phyloP scores from a whole-genome alignment of 1,284 basidiomycete species.

The Rhodotorula sp. region DNA sequence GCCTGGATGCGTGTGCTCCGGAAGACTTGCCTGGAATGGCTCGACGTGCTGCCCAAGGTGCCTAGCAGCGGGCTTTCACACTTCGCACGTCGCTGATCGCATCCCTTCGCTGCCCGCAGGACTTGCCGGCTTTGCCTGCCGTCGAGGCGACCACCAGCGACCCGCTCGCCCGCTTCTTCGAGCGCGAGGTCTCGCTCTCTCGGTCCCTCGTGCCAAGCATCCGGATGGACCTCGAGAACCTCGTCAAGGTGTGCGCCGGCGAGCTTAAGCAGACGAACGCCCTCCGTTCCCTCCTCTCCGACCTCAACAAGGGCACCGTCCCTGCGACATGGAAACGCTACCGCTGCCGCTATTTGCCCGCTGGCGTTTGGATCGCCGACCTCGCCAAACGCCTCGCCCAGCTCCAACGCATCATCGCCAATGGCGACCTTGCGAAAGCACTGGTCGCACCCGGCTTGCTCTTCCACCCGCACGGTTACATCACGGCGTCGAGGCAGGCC shows the following conservation, averaged over 20 bases:
- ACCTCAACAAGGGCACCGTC: slow-evolving; percentile 80
- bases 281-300: slow-evolving; percentile 77
- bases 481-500: slow-evolving; percentile 88
- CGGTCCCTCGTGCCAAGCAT: slow-evolving; percentile 71
- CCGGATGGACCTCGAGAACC: slow-evolving; percentile 71
- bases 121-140: slow-evolving; percentile 9
- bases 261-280: slow-evolving; percentile 92
- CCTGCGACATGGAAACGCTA: slow-evolving; percentile 83
- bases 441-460: slow-evolving; percentile 79
- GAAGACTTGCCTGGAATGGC: slow-evolving; percentile 78
- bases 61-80: slow-evolving; percentile 41
- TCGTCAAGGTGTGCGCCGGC: slow-evolving; percentile 80
- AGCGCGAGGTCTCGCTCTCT: slow-evolving; percentile 80
- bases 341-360: slow-evolving; percentile 65
- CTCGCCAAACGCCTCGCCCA: slow-evolving; percentile 73
- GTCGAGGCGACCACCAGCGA: slow-evolving; percentile 51
- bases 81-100: too few relatives aligned
- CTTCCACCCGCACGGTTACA: slow-evolving; percentile 92
- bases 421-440: slow-evolving; percentile 54
- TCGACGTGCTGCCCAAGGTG: slow-evolving; percentile 69
- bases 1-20: slow-evolving; percentile 86
- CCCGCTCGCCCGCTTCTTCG: slow-evolving; percentile 81
- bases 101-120: background rate
- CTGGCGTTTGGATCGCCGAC: slow-evolving; percentile 61
- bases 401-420: slow-evolving; percentile 68